These are phyloP conservation scores for Metarhizium humberi DNA, from an alignment of 2,329 filamentous ascomycete genomes.

Conservation along the genomic window DNA sequence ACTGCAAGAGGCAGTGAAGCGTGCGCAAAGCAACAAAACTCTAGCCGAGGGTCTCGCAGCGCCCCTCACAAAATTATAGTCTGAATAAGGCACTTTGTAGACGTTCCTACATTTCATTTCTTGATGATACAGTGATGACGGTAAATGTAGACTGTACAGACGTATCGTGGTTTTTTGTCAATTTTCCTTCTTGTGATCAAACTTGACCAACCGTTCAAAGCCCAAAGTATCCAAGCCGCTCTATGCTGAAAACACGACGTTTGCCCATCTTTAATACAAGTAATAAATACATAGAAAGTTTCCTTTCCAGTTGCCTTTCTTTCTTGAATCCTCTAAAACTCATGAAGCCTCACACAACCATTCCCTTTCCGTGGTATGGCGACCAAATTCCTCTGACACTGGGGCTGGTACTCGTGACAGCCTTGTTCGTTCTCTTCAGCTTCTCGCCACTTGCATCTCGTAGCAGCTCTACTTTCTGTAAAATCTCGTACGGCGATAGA, in stretches of 20 bases:
- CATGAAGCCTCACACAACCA: constrained; percentile 34
- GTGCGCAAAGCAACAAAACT: background rate
- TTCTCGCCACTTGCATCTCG: constrained; percentile 70
- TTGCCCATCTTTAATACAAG: constrained; percentile 15
- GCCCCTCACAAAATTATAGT: background rate
- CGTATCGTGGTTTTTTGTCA: background rate
- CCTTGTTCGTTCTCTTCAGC: constrained; percentile 53
- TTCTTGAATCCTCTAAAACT: background rate
- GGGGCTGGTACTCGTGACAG: constrained; percentile 53
- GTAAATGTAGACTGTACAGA: background rate
- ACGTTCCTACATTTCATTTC: background rate
- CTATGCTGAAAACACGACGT: constrained; percentile 15
- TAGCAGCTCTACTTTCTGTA: constrained; percentile 68
- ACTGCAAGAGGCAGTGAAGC: constrained; percentile 38
- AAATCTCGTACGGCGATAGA: constrained; percentile 67
- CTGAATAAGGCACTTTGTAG: background rate
- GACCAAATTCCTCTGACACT: constrained; percentile 64
- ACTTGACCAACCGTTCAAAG: background rate
- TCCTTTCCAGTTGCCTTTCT: background rate
- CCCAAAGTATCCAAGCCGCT: constrained; percentile 16
- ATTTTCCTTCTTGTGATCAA: background rate
- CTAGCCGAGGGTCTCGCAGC: background rate
- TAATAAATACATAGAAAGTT: constrained; percentile 15
- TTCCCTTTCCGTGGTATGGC: constrained; percentile 55
- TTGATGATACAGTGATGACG: background rate